Percentiles rank a stretch among this genome's conserved stretches.
phyloP scores from a whole-genome alignment of 768 basidiomycete species.

The Lactifluus echinatus region DNA sequence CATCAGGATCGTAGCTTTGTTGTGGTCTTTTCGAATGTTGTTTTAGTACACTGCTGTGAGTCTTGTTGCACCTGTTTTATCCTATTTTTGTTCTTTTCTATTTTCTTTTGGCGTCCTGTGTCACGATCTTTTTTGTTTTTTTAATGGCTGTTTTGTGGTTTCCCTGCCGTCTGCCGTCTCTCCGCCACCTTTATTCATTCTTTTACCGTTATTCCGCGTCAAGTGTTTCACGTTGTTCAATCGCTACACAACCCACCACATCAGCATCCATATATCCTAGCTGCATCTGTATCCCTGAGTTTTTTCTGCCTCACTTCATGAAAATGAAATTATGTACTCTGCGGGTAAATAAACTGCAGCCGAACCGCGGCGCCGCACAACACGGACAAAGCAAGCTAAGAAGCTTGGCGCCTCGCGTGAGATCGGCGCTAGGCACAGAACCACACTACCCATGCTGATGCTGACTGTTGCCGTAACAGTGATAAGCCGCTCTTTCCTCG shows the following conservation, averaged over 20 bases:
- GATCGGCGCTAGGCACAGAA: too few relatives aligned
- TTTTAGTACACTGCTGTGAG: conserved; percentile 21
- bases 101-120: background rate
- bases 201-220: background rate
- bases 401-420: too few relatives aligned
- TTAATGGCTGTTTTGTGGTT: background rate
- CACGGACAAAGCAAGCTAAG: too few relatives aligned
- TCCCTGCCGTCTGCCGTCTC: background rate
- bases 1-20: background rate
- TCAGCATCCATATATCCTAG: conserved; percentile 20
- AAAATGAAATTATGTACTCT: background rate
- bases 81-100: background rate
- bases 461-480: too few relatives aligned
- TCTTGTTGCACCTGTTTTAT: conserved; percentile 13
- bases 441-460: too few relatives aligned
- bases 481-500: too few relatives aligned
- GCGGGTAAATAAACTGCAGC: too few relatives aligned
- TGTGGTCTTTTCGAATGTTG: conserved; percentile 11
- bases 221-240: conserved; percentile 6
- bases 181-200: background rate
- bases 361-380: too few relatives aligned
- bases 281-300: conserved; percentile 21
- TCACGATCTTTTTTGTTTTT: background rate
- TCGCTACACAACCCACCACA: conserved; percentile 18
- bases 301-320: background rate